Base-by-base conservation (phyloP, 2,329 filamentous ascomycete species). In the Fusarium chaquense region DNA sequence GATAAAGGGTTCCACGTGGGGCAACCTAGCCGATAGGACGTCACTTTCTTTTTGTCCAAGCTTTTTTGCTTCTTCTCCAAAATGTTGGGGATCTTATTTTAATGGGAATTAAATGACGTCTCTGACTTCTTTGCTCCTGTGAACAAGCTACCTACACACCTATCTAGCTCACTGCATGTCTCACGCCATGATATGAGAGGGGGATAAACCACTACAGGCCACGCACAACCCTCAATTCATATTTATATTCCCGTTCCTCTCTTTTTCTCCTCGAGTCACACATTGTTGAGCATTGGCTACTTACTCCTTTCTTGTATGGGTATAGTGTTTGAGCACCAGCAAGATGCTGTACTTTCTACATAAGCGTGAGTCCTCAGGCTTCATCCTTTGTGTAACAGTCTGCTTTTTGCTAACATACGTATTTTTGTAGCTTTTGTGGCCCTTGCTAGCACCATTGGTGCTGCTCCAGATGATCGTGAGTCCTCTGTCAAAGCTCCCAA, bases 401-500 rank as follows among this genome's bases (percentile, higher is more conserved):
- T 26, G 36, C 18, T 50, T 58, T 38, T 52, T 70, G 28, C 63
- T 71, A 51, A 71, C 60, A 12, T n/a, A n/a, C n/a, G 18, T 26
- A 30, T 43, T 36, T 40, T 9, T 54, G 22, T 50, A 81, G 78
- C 78, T 68, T 81, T 81, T 67, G 76, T 76, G 73, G 70, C 74
- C 32, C 70, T 80, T 53, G 76, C 80, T 38, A 61, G 58, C 38
- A 73, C 49, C 47, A 54, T 79, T 22, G 79, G 79, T 32, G 77
- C 79, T 26, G 79, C 80, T 20, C 68, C 80, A 38, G 80, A 82
- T 59, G 80, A 82, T 73, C 74, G 80, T 82, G 55, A 73, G 78
- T 38, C 38, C 43, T 40, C 16, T n/a, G 28, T 35, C 43, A 22
- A 38, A 32, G 32, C 44, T 60, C 28, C 26, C 18, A 12, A 60